Conservation (phyloP, 768 basidiomycete species). For the Neoboletus brunneissimus region DNA sequence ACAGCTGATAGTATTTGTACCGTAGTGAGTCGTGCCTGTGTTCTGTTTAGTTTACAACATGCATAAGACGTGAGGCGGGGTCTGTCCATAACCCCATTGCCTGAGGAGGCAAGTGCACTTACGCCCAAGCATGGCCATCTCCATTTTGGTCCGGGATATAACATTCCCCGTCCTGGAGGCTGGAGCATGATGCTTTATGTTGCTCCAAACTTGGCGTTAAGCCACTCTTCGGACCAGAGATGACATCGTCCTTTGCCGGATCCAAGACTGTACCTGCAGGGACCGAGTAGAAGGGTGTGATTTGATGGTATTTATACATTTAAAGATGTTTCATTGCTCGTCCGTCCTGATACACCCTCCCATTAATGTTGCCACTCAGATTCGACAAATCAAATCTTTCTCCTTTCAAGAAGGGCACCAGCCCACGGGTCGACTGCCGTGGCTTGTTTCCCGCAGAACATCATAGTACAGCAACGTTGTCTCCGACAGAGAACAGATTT, state of each 20-base stretch:
- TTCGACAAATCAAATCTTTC: constrained; percentile 12
- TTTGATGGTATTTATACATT: background rate
- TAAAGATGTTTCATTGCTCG: constrained; percentile 3
- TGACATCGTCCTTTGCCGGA: background rate
- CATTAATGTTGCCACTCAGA: constrained; percentile 14
- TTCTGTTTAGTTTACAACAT: constrained; percentile 6
- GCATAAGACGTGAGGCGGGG: constrained; percentile 13
- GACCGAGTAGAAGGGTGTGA: background rate
- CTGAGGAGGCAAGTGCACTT: background rate
- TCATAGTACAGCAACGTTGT: background rate
- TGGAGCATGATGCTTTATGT: background rate
- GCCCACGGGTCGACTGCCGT: constrained; percentile 22
- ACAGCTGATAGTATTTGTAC: background rate
- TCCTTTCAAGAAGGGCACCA: constrained; percentile 16
- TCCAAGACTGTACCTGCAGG: background rate
- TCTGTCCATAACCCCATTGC: background rate
- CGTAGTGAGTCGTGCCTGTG: background rate
- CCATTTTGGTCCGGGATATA: constrained; percentile 2
- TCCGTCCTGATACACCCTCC: constrained; percentile 1
- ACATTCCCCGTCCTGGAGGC: background rate
- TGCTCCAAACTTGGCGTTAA: background rate
- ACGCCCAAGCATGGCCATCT: constrained; percentile 3
- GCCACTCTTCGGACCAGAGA: background rate
- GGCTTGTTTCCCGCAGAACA: constrained; percentile 12
- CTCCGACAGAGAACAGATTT: background rate